These are phyloP conservation scores for Immersiporthe knoxdaviesiana DNA, from an alignment of 2,329 filamentous ascomycete species.

Conservation along the genomic window DNA sequence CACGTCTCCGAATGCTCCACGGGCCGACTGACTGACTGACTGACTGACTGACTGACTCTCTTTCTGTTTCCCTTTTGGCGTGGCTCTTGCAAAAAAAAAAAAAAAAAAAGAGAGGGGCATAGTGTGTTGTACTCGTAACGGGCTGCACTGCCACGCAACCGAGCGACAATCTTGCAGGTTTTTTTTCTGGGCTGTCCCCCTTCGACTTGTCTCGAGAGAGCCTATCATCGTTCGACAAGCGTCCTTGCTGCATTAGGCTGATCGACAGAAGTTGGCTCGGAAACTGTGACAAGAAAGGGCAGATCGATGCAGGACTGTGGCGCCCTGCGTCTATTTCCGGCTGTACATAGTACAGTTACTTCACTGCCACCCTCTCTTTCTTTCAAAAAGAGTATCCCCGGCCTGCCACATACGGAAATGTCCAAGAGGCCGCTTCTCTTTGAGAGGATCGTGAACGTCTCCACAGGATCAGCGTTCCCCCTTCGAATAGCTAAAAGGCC, in stretches of 20 bases:
- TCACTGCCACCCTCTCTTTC: neutral
- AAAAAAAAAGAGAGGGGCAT: neutral
- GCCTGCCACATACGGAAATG: neutral
- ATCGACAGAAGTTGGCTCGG: slow-evolving; percentile 1
- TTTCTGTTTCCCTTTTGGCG: neutral
- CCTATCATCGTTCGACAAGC: neutral
- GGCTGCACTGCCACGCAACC: neutral
- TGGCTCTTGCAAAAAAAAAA: neutral
- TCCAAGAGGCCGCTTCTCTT: neutral
- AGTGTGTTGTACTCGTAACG: neutral
- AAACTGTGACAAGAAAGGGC: neutral
- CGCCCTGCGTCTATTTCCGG: slow-evolving; percentile 6
- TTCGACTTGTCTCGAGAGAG: neutral
- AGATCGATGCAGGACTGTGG: neutral
- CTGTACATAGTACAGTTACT: too few relatives aligned
- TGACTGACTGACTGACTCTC: neutral
- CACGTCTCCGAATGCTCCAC: neutral
- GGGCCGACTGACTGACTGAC: slow-evolving; percentile 1
- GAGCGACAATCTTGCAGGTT: neutral
- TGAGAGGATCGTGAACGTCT: neutral
- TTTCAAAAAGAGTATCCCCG: neutral
- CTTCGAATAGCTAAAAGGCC: neutral
- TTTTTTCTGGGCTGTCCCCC: neutral
- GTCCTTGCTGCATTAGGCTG: neutral
- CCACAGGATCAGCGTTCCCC: neutral